These are phyloP conservation scores for Logfia minima DNA, from an alignment of 129 eudicot species.

Conservation along the genomic window DNA sequence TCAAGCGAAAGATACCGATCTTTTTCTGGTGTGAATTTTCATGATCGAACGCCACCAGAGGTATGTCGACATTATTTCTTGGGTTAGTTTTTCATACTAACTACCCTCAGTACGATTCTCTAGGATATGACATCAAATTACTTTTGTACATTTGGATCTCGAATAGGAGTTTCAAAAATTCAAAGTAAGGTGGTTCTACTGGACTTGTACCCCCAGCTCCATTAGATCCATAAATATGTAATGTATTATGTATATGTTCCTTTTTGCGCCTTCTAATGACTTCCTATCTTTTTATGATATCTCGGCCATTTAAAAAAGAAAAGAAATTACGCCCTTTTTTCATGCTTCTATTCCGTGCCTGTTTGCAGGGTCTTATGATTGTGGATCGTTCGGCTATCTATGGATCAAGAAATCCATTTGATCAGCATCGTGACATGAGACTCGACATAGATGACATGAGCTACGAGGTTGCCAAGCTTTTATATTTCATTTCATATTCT, in stretches of 20 bases:
- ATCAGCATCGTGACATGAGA: slow-evolving; percentile 78
- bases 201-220: neutral
- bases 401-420: slow-evolving; percentile 57
- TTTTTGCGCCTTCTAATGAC: too few species aligned
- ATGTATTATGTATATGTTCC: neutral
- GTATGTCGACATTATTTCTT: slow-evolving; percentile 26
- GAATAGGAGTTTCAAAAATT: neutral
- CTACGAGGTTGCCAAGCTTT: slow-evolving; percentile 51
- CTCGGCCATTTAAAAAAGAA: neutral
- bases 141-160: neutral
- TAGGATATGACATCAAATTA: too few species aligned
- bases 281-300: too few species aligned
- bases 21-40: slow-evolving; percentile 39
- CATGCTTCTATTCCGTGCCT: neutral
- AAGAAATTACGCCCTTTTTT: neutral
- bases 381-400: slow-evolving; percentile 49
- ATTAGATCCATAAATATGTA: neutral
- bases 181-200: neutral
- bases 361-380: slow-evolving; percentile 53
- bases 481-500: neutral
- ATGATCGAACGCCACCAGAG: slow-evolving; percentile 49
- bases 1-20: slow-evolving; percentile 51
- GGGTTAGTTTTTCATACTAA: neutral
- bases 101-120: too few species aligned
- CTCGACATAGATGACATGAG: slow-evolving; percentile 73